Conservation (phyloP, 345 rosid genomes). For the Turnera subulata region DNA sequence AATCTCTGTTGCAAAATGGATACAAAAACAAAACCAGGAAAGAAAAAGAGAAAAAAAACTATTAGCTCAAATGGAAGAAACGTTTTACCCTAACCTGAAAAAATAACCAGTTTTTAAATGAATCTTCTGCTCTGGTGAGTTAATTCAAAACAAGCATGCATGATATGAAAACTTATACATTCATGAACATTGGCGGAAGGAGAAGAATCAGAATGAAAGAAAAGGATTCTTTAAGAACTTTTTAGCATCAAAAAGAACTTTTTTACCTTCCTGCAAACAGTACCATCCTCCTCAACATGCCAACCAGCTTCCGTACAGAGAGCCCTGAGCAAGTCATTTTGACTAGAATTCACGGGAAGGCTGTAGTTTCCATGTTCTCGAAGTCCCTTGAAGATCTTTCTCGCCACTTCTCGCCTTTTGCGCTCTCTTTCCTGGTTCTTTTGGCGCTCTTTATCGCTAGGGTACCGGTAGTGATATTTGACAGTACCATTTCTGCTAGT, state of each 20-base stretch:
- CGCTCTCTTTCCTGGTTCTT: conserved; percentile 42
- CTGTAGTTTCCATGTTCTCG: conserved; percentile 38
- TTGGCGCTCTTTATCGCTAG: conserved; percentile 32
- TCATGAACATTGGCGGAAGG: too few relatives aligned
- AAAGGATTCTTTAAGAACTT: too few relatives aligned
- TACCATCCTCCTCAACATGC: conserved; percentile 49
- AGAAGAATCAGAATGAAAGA: too few relatives aligned
- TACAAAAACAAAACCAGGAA: too few relatives aligned
- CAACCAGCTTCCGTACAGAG: conserved; percentile 49
- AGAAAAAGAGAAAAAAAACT: too few relatives aligned
- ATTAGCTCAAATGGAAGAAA: too few relatives aligned
- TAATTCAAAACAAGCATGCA: too few relatives aligned
- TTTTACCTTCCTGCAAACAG: conserved; percentile 32
- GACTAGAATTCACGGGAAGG: conserved; percentile 35
- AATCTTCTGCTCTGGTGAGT: too few relatives aligned
- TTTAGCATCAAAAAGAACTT: background rate
- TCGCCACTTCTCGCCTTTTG: conserved; percentile 29
- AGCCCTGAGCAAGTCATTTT: conserved; percentile 43
- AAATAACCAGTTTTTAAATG: too few relatives aligned
- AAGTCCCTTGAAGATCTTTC: conserved; percentile 45
- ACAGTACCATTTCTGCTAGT: conserved; percentile 24
- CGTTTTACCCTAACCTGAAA: too few relatives aligned
- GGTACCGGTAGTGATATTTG: conserved; percentile 25
- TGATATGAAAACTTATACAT: too few relatives aligned
- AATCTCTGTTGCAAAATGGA: background rate